Conservation (phyloP, 345 rosid species). For the Heritiera fomes region DNA sequence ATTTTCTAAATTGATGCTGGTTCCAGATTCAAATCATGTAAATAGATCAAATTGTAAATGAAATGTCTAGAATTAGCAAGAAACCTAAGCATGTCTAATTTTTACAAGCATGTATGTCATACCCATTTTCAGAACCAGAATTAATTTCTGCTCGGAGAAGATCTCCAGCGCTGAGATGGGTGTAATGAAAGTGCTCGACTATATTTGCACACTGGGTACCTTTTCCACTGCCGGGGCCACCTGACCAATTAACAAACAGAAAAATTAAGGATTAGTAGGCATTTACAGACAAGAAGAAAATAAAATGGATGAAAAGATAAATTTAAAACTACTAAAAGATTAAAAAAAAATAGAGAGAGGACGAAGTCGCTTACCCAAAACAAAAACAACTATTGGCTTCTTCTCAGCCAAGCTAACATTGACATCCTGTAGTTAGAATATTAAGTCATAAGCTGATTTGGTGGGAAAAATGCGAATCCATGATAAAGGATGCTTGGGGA, state of each 20-base stretch:
- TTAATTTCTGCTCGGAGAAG: conserved; percentile 72
- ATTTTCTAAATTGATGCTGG: background rate
- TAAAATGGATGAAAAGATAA: background rate
- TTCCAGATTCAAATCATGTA: background rate
- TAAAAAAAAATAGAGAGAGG: background rate
- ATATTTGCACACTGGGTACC: conserved; percentile 80
- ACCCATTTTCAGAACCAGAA: conserved; percentile 87
- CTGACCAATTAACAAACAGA: conserved; percentile 37
- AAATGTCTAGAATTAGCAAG: background rate
- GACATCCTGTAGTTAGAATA: conserved; percentile 45
- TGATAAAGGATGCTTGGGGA: background rate
- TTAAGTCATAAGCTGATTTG: background rate
- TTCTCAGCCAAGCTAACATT: conserved; percentile 44
- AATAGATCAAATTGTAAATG: background rate
- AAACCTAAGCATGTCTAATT: background rate
- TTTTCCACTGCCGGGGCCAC: conserved; percentile 96
- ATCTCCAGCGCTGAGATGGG: conserved; percentile 86
- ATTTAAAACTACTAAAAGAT: background rate
- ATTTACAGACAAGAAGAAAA: conserved; percentile 10
- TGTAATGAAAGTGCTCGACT: conserved; percentile 60
- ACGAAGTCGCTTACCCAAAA: conserved; percentile 58
- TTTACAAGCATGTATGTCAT: conserved; percentile 10
- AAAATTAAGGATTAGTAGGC: background rate
- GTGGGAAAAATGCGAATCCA: background rate
- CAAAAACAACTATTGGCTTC: conserved; percentile 80